Percentiles rank a stretch among this genome's conserved stretches.
Conservation (phyloP, 192 early-diverging fungal species). For the Mortierella antarctica region DNA sequence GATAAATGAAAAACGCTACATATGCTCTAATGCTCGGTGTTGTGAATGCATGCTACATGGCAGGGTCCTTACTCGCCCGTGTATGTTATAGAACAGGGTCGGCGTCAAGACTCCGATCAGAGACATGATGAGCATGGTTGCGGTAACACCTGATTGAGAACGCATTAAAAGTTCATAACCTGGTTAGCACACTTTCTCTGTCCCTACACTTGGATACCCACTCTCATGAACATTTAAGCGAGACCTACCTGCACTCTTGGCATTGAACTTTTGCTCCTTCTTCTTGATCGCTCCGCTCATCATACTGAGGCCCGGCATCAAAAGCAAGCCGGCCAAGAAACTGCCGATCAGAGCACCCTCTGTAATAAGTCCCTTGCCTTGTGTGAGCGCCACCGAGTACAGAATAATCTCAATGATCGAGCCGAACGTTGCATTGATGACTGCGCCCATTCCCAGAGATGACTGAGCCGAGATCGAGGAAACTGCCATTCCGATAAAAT, state of each 20-base stretch:
- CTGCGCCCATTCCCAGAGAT: slow-evolving; percentile 90
- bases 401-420: slow-evolving; percentile 96
- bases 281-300: slow-evolving; percentile 88
- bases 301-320: slow-evolving; percentile 96
- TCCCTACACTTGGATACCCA: neutral
- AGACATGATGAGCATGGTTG: slow-evolving; percentile 94
- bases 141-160: slow-evolving; percentile 77
- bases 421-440: slow-evolving; percentile 98
- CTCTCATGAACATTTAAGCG: neutral
- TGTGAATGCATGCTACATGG: neutral
- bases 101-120: slow-evolving; percentile 94
- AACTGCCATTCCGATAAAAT: slow-evolving; percentile 97
- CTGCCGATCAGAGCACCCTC: slow-evolving; percentile 95
- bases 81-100: slow-evolving; percentile 93
- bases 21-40: neutral
- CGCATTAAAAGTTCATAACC: too few species aligned
- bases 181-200: neutral
- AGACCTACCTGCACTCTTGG: slow-evolving; percentile 82
- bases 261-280: slow-evolving; percentile 96
- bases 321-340: slow-evolving; percentile 86
- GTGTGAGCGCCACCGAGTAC: slow-evolving; percentile 87
- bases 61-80: slow-evolving; percentile 68
- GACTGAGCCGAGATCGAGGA: slow-evolving; percentile 97
- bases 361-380: slow-evolving; percentile 88
- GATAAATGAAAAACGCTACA: neutral